These are phyloP conservation scores for Apium graveolens DNA, from an alignment of 129 eudicot genomes.

Conservation along the genomic window DNA sequence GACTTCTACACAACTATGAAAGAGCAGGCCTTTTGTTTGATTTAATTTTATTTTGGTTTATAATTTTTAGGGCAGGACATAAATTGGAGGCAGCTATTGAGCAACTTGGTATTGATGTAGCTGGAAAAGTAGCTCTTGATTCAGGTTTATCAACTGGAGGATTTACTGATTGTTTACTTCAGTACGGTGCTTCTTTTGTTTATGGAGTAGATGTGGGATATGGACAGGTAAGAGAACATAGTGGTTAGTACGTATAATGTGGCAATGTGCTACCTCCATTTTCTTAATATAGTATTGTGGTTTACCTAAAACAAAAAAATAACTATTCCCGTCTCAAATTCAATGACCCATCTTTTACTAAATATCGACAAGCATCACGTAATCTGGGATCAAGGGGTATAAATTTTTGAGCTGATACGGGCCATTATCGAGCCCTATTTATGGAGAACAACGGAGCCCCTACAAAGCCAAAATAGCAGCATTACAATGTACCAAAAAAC, in stretches of 20 bases:
- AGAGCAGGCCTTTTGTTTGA: slow-evolving; percentile 11
- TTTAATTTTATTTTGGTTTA: slow-evolving; percentile 21
- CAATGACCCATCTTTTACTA: background rate
- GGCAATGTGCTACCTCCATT: background rate
- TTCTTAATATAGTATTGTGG: background rate
- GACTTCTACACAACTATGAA: background rate
- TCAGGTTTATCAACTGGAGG: slow-evolving; percentile 97
- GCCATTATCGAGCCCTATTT: background rate
- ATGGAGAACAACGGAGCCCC: background rate
- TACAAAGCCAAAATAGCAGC: background rate
- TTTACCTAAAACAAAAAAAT: background rate
- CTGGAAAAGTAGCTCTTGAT: slow-evolving; percentile 91
- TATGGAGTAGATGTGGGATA: slow-evolving; percentile 99
- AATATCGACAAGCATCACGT: background rate
- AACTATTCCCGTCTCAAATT: background rate
- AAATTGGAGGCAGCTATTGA: slow-evolving; percentile 97
- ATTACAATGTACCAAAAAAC: background rate
- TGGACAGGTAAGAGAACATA: slow-evolving; percentile 62
- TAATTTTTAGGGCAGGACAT: slow-evolving; percentile 75
- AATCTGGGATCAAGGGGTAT: background rate
- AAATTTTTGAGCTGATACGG: background rate
- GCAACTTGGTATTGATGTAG: slow-evolving; percentile 72
- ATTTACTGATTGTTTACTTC: slow-evolving; percentile 96
- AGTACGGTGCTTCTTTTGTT: slow-evolving; percentile 85
- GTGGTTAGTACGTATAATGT: background rate